Evolutionary conservation across 169 alveolate species (phyloP), one percentile per base, ranked within the genome.

Genomic region (Prorocentrum cordatum): DNA sequence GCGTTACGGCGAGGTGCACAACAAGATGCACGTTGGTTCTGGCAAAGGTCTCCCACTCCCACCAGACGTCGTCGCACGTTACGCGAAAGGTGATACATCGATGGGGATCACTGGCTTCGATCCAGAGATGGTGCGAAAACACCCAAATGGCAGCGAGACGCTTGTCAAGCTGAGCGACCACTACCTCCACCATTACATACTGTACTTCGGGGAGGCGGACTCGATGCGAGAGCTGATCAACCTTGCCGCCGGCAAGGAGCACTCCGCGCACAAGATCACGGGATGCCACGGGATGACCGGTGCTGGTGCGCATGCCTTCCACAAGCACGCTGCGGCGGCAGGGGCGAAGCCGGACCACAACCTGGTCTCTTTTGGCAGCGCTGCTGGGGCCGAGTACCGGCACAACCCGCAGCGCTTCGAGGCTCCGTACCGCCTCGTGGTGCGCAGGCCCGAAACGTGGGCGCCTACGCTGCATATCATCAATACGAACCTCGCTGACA

Each of bases 221-320:
- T 59, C 88, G 32, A 58, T 59, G 88, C 31, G 18, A 6, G 66
- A 22, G 14, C 14, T 9, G 66, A 14, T 36, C 18, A n/a, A 35
- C 32, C 75, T 36, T 6, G 75, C 73, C 2, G 75, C 88, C 9
- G 71, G 59, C 24, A 75, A 77, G 75, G 59, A 77, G 64, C 54
- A 59, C 75, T 77, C 59, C 38, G 88, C 88, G 20, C 79, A 80
- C 22, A 82, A 62, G 91, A 79, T 82, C 1, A 35, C 50, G 7
- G 61, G 73, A 35, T 82, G 91, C 45, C 91, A 82, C 32, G 91
- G 62, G 58, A 82, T 82, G 91, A 61, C 77, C 18, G 50, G 91
- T 7, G 62, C 80, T 27, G 72, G 59, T 27, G 29, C 64, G 5
- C 80, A 62, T 29, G 20, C 50, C 24, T 82, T 82, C 70, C 68